These are phyloP conservation scores for Talinum fruticosum DNA, from an alignment of 148 eudicot species.

Conservation along the genomic window DNA sequence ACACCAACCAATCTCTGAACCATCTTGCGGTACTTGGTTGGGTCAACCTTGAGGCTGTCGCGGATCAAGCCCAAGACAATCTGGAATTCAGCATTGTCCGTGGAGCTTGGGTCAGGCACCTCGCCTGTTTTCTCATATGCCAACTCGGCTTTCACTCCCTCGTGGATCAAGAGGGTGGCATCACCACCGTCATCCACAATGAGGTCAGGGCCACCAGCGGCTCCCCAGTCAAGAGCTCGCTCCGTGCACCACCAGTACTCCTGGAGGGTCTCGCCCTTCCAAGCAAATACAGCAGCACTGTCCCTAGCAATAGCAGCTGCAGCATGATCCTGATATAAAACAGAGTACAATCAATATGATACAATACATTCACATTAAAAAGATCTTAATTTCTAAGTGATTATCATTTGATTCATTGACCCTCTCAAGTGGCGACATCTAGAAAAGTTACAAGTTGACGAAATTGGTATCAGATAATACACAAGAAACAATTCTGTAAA, in stretches of 20 bases:
- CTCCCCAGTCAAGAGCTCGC: constrained; percentile 96
- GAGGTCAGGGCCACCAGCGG: constrained; percentile 85
- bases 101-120: constrained; percentile 73
- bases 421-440: background rate
- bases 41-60: constrained; percentile 76
- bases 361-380: background rate
- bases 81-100: constrained; percentile 85
- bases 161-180: constrained; percentile 83
- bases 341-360: background rate
- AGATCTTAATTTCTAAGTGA: background rate
- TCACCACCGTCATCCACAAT: constrained; percentile 98
- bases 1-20: constrained; percentile 84
- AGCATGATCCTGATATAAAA: constrained; percentile 65
- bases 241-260: constrained; percentile 99
- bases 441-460: background rate
- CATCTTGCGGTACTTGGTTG: constrained; percentile 79
- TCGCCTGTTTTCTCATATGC: constrained; percentile 64
- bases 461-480: background rate
- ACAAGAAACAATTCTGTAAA: background rate
- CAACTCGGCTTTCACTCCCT: constrained; percentile 94
- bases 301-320: constrained; percentile 93
- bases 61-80: constrained; percentile 64
- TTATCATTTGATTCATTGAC: background rate
- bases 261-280: constrained; percentile 98
- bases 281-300: constrained; percentile 92